These are phyloP conservation scores for Neurospora crassa DNA, from an alignment of 2,329 filamentous ascomycete species.

Conservation along the genomic window DNA sequence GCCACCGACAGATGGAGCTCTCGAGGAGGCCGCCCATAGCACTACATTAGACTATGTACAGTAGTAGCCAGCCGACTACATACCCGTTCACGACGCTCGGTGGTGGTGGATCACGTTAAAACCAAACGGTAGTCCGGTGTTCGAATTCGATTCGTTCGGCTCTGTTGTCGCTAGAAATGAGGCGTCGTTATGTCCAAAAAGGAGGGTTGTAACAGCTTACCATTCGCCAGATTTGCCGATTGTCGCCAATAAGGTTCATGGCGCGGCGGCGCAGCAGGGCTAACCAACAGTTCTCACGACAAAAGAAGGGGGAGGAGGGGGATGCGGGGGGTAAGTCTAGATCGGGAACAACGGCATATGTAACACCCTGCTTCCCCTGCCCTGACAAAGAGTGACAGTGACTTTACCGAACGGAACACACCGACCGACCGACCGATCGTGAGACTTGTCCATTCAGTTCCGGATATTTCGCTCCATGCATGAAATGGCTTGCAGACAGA, in stretches of 20 bases:
- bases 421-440: background rate
- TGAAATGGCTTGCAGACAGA: background rate
- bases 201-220: background rate
- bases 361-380: background rate
- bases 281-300: slow-evolving; percentile 7
- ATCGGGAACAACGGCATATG: background rate
- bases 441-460: background rate
- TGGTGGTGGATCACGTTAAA: background rate
- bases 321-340: background rate
- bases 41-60: background rate
- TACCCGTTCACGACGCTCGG: background rate
- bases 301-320: background rate
- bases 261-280: slow-evolving; percentile 16
- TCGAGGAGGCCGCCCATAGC: background rate
- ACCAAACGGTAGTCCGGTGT: background rate
- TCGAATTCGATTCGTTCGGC: background rate
- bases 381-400: background rate
- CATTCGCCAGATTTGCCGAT: slow-evolving; percentile 9
- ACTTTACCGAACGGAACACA: background rate
- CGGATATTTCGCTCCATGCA: background rate
- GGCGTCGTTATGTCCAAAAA: background rate
- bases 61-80: background rate
- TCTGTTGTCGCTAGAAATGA: slow-evolving; percentile 1
- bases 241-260: slow-evolving; percentile 11
- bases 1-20: background rate